Base-by-base conservation (phyloP, 352 stramenopile genomes). In the Thalassiosira livingstoniorum region DNA sequence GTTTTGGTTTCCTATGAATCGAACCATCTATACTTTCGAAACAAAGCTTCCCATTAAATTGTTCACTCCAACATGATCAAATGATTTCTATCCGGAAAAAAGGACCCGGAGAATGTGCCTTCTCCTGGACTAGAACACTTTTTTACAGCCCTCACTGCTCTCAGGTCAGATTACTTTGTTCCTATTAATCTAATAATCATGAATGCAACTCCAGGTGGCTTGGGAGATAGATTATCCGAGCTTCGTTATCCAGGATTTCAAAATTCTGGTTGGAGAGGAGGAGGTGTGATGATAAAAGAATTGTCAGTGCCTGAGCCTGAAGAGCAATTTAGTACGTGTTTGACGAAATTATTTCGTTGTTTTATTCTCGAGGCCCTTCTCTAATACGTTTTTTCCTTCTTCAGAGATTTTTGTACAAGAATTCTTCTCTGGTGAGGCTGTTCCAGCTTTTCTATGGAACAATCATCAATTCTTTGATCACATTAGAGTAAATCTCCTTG, bases 51-150 rank as follows among this genome's bases (percentile, higher is more conserved):
- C n/a, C n/a, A n/a, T n/a, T n/a, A n/a, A n/a, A n/a, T n/a, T n/a
- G n/a, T n/a, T n/a, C n/a, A n/a, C n/a, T n/a, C n/a, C n/a, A n/a
- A n/a, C n/a, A n/a, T n/a, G n/a, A n/a, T n/a, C n/a, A n/a, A n/a
- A n/a, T n/a, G n/a, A n/a, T n/a, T n/a, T n/a, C n/a, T n/a, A n/a
- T n/a, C n/a, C n/a, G n/a, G n/a, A n/a, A n/a, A n/a, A n/a, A 35
- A 83, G 71, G 78, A 85, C 68, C 70, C 78, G 15, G 80, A 87
- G 58, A 80, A 80, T 18, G 80, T 87, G 4, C 31, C 80, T 2
- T 82, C 80, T 47, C 72, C 72, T 25, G 63, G 51, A 32, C 42
- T 87, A 32, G 74, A 87, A 45, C 54, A 65, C 13, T 87, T 82
- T 39, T 76, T 87, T 2, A 68, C 62, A 11, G 74, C 73, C 31